A percentile compares a stretch with the other conserved stretches of the same genome.
Evolutionary conservation across 495 filamentous ascomycete genomes (phyloP).

Genomic region (Aspergillus sclerotioniger): DNA sequence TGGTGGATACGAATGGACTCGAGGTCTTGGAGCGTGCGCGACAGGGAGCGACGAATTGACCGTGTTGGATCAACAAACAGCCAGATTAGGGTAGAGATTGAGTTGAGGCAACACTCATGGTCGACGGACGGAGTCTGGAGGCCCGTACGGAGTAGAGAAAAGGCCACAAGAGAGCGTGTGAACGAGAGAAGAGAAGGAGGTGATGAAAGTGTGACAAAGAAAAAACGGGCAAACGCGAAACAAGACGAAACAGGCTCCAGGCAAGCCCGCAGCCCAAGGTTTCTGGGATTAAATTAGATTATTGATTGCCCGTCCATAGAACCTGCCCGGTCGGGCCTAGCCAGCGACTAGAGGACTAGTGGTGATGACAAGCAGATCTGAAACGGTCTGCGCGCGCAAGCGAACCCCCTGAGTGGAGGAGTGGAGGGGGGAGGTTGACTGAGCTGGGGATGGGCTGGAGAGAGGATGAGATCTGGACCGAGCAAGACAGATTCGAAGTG

Average conservation of each 20-base stretch:
- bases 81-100: not conserved
- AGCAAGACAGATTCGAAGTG: not conserved
- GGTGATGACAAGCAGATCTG: constrained; percentile 3
- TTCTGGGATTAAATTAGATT: constrained; percentile 1
- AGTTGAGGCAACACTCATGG: not conserved
- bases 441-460: not conserved
- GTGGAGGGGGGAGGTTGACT: not conserved
- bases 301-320: not conserved
- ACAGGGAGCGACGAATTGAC: not conserved
- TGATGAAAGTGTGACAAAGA: constrained; percentile 12
- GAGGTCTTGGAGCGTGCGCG: not conserved
- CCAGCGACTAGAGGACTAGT: not conserved
- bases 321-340: not conserved
- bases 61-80: not conserved
- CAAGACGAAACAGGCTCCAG: constrained; percentile 3
- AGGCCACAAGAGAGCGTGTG: constrained; percentile 11
- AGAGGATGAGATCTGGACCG: not conserved
- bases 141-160: not conserved
- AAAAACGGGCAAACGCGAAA: constrained; percentile 6
- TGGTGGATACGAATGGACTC: not conserved
- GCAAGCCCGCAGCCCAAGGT: constrained; percentile 1
- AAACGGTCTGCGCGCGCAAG: constrained; percentile 5
- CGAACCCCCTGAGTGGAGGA: constrained; percentile 5
- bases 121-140: not conserved
- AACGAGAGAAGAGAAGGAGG: constrained; percentile 4